Evolutionary conservation across 1,284 basidiomycete genomes (phyloP), one percentile per base, ranked within the genome.

Genomic region (Cryptococcus sp.): DNA sequence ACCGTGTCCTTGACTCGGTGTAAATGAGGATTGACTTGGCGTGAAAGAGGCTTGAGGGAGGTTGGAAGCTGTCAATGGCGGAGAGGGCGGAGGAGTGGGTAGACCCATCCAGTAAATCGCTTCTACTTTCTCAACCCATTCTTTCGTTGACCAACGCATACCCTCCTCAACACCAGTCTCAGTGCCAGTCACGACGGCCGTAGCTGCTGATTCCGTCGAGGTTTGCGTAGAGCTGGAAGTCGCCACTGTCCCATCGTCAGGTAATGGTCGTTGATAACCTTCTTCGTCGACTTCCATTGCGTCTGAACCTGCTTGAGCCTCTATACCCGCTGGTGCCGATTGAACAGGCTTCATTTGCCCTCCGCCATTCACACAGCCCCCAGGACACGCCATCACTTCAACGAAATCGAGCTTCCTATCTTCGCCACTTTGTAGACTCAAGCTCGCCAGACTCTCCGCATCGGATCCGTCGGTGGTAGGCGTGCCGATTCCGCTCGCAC

Each of bases 301-400:
- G 17, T 58, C 56, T 3, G 38, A 45, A 7, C 37, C 45, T 37
- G 52, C 54, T 17, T 46, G 54, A 11, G 37, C 45, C 23, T 48
- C 19, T 22, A 20, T 50, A 1, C 26, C 37, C 25, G 47, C 55
- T 34, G 29, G 26, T 17, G 23, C 17, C 17, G 60, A 22, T 16
- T 17, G 50, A 2, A 65, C 68, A n/a, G 77, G 86, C 64, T 88
- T 87, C 68, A 94, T 82, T 79, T 99, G 96, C 1, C 96, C 96
- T 25, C 96, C 95, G 3, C 96, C 95, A 72, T 98, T 98, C 49
- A 97, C 91, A 74, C 96, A 99, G 6, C 96, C 96, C 0, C 89
- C 87, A 0, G 96, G 96, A 80, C 96, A 99, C 22, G 96, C 96
- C 96, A 99, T 99, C 60, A 99, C 93, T 72, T 99, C 96, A 49